A percentile compares a stretch with the other conserved stretches of the same genome.
Conservation (phyloP, 306 rosid species). For the Ormosia emarginata region DNA sequence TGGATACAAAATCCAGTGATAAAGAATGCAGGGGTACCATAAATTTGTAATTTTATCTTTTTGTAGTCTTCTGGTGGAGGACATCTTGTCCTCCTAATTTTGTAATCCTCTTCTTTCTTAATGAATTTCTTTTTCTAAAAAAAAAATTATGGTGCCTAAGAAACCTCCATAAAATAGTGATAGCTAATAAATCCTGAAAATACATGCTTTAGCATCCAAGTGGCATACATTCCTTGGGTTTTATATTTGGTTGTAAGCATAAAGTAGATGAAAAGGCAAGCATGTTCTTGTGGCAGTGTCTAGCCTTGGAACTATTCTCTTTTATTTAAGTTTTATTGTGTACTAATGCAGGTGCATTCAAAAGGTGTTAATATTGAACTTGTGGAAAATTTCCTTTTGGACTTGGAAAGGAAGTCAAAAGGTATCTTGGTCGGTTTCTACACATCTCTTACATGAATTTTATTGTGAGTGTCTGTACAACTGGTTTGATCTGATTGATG, state of each 20-base stretch:
- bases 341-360: conserved; percentile 70
- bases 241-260: neutral
- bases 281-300: neutral
- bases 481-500: neutral
- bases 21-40: too few species aligned
- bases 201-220: neutral
- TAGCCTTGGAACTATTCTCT: neutral
- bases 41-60: too few species aligned
- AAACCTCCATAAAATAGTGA: neutral
- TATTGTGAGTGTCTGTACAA: neutral
- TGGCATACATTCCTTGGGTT: neutral
- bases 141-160: neutral
- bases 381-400: conserved; percentile 62
- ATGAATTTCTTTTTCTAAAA: too few species aligned
- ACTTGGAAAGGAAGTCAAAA: conserved; percentile 61
- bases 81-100: too few species aligned
- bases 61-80: too few species aligned
- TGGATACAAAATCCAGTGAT: too few species aligned
- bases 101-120: too few species aligned
- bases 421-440: conserved; percentile 36
- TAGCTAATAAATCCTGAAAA: neutral
- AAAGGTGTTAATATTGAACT: conserved; percentile 64
- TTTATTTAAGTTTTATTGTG: neutral
- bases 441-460: neutral
- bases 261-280: neutral